Evolutionary conservation across 2,329 filamentous ascomycete species (phyloP).

Genomic region (Bretziella fagacearum): DNA sequence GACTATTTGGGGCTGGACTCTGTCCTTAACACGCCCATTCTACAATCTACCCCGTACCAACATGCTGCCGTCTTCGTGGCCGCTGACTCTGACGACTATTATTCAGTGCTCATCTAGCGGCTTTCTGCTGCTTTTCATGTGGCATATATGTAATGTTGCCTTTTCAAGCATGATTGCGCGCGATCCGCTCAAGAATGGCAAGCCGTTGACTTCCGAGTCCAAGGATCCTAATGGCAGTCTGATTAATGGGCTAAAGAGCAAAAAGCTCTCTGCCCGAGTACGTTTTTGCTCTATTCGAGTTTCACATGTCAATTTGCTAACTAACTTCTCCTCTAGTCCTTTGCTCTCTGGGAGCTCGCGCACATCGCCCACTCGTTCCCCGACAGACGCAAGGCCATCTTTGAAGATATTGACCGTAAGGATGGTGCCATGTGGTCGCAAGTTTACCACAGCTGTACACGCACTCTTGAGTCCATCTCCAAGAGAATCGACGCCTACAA

Average conservation of each 20-base stretch:
- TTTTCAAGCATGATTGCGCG: conserved; percentile 70
- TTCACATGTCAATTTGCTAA: not conserved
- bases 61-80: conserved; percentile 41
- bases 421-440: conserved; percentile 71
- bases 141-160: conserved; percentile 58
- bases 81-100: conserved; percentile 38
- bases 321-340: conserved; percentile 35
- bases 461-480: conserved; percentile 50
- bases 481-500: conserved; percentile 42
- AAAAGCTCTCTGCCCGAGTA: conserved; percentile 60
- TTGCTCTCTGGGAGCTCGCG: conserved; percentile 82
- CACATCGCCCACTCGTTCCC: conserved; percentile 61
- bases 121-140: conserved; percentile 50
- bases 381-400: conserved; percentile 64
- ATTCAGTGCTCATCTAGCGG: conserved; percentile 43
- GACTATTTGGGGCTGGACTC: conserved; percentile 49
- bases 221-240: conserved; percentile 87
- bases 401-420: conserved; percentile 69
- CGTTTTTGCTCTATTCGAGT: conserved; percentile 17
- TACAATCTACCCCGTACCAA: conserved; percentile 60
- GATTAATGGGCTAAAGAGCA: conserved; percentile 65
- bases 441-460: conserved; percentile 51
- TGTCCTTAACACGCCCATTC: conserved; percentile 53
- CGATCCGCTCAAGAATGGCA: conserved; percentile 67
- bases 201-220: conserved; percentile 66